Conservation (phyloP, 2,329 filamentous ascomycete species). For the Venturia nashicola region DNA sequence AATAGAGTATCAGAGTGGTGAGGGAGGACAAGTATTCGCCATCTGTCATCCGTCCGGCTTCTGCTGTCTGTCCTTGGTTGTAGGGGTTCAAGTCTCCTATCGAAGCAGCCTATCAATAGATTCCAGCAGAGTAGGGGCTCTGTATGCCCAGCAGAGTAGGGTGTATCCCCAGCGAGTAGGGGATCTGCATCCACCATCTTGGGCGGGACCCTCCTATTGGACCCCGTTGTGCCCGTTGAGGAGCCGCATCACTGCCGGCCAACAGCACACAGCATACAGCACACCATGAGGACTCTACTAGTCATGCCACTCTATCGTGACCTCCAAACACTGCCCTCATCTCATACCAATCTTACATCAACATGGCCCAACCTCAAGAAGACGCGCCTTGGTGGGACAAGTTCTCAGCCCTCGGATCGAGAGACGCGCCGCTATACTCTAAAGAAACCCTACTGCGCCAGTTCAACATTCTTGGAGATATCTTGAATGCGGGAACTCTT, state of each 20-base stretch:
- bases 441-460: slow-evolving; percentile 10
- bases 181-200: not conserved
- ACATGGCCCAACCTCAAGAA: not conserved
- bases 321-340: not conserved
- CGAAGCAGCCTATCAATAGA: not conserved
- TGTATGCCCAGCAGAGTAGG: no score
- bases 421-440: slow-evolving; percentile 5
- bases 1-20: not conserved
- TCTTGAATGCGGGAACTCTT: slow-evolving; percentile 11
- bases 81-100: not conserved
- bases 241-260: not conserved
- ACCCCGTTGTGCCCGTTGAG: not conserved
- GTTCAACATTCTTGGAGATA: slow-evolving; percentile 9
- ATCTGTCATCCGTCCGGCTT: not conserved
- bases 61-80: not conserved
- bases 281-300: not conserved
- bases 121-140: not conserved
- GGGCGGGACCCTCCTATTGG: not conserved
- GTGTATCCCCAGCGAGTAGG: not conserved
- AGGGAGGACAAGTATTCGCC: not conserved
- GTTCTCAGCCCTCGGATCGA: slow-evolving; percentile 7
- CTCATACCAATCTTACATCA: not conserved
- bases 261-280: no score
- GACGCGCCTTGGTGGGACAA: slow-evolving; percentile 8
- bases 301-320: not conserved